phyloP scores from a whole-genome alignment of 2,329 filamentous ascomycete species.

The Botrytis porri region DNA sequence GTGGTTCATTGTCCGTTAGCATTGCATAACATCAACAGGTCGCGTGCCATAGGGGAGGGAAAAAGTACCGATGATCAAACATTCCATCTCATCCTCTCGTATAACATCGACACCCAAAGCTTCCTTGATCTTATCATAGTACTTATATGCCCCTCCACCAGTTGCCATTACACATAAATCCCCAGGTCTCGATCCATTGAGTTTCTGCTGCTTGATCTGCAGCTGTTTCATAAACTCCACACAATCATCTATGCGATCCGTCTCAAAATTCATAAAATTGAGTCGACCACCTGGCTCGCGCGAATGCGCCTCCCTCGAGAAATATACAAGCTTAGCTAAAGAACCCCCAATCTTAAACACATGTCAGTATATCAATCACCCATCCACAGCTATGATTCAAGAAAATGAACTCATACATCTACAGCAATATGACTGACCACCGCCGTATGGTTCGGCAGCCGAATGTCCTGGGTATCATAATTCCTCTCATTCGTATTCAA shows the following conservation, averaged over 20 bases:
- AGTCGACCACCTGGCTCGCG: constrained; percentile 81
- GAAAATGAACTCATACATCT: constrained; percentile 62
- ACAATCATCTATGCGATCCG: constrained; percentile 88
- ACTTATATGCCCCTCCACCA: constrained; percentile 93
- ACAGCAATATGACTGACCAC: constrained; percentile 96
- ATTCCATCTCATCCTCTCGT: constrained; percentile 98
- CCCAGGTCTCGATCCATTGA: constrained; percentile 67
- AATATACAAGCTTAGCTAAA: constrained; percentile 94
- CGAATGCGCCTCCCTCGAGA: constrained; percentile 80
- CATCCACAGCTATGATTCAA: background rate
- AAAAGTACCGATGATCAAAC: constrained; percentile 78
- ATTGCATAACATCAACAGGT: background rate
- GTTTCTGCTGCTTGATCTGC: constrained; percentile 73
- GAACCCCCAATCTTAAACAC: constrained; percentile 80
- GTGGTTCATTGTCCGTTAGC: constrained; percentile 16
- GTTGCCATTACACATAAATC: constrained; percentile 93
- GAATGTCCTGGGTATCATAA: constrained; percentile 85
- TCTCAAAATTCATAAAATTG: constrained; percentile 96
- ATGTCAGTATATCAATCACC: constrained; percentile 18
- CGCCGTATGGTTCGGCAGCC: constrained; percentile 91
- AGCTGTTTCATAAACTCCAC: constrained; percentile 87
- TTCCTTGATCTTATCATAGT: constrained; percentile 85
- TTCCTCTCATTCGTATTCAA: constrained; percentile 43
- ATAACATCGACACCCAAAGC: constrained; percentile 83
- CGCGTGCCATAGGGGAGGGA: background rate